Base-by-base conservation (phyloP, 2,329 filamentous ascomycete species). In the Metarhizium robertsii region DNA sequence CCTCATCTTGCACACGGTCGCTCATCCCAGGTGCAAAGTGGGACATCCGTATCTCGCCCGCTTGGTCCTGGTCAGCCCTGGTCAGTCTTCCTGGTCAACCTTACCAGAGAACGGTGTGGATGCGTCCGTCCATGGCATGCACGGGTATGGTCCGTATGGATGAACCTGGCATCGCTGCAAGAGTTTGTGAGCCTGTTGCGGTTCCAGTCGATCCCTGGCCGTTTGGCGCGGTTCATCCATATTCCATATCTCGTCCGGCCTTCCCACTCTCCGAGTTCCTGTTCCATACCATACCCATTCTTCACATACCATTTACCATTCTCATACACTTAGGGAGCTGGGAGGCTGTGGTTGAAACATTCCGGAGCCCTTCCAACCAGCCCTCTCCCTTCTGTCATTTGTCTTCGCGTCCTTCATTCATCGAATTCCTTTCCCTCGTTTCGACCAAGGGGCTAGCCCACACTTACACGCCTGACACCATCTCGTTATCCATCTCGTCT, bases 391-490 rank as follows among this genome's bases (percentile, higher is more conserved):
- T 55, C n/a, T 20, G 50, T 43, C 40, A 34, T 18, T n/a, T 20
- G 46, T 16, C 53, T 45, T 49, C 29, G 53, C 20, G 53, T 53
- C 51, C 53, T 25, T 55, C 57, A 13, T 47, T 54, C 46, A 57
- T 58, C 53, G 59, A 57, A 59, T 59, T 61, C 59, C 59, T 57
- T 51, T 55, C 54, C 54, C 55, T 57, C 54, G 52, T 56, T 52
- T 52, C 56, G 49, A 52, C 25, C 53, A 20, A 29, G 11, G n/a
- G 32, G 32, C 6, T 14, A 54, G 47, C 53, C 40, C 42, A 43
- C 43, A 47, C 52, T 29, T 50, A 47, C 36, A 14, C 48, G 45
- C 52, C 42, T 42, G 29, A 51, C 49, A 16, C 45, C 13, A 51
- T 51, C 13, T 38, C 13, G 32, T 18, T 16, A 29, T 16, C 14